These are phyloP conservation scores for Fusarium oligoseptatum DNA, from an alignment of 2,329 filamentous ascomycete genomes.

Conservation along the genomic window DNA sequence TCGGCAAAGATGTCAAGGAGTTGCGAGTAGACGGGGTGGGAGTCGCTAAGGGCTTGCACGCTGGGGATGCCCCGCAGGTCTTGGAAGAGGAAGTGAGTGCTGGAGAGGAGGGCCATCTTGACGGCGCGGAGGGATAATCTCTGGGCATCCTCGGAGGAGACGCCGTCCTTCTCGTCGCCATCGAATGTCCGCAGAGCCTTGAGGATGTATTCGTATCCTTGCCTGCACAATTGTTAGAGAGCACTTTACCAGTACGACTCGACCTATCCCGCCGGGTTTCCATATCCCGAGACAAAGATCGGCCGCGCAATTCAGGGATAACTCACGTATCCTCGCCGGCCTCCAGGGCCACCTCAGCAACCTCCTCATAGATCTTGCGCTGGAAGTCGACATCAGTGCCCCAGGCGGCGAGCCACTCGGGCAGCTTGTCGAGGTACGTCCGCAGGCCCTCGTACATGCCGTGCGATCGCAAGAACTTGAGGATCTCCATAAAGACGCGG, in stretches of 20 bases:
- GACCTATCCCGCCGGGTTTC: background rate
- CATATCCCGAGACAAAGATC: conserved; percentile 1
- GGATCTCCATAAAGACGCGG: conserved; percentile 90
- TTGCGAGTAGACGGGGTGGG: conserved; percentile 87
- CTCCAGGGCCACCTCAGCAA: conserved; percentile 84
- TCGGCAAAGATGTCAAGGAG: conserved; percentile 95
- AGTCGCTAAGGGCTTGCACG: conserved; percentile 88
- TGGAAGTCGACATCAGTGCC: conserved; percentile 84
- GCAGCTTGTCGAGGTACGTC: conserved; percentile 85
- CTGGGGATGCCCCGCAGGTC: conserved; percentile 85
- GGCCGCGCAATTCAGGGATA: conserved; percentile 3
- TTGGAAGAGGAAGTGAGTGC: conserved; percentile 77
- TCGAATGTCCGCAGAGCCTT: conserved; percentile 74
- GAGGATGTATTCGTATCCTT: conserved; percentile 76
- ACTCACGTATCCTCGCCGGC: conserved; percentile 82
- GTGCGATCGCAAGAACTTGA: conserved; percentile 83
- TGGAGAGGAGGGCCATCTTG: conserved; percentile 66
- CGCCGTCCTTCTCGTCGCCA: conserved; percentile 65
- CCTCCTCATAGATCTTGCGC: conserved; percentile 85
- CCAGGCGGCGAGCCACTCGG: conserved; percentile 87
- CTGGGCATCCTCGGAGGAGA: conserved; percentile 71
- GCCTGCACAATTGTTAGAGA: conserved; percentile 53
- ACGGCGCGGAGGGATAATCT: conserved; percentile 70
- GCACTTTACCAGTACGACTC: background rate
- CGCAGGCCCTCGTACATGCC: conserved; percentile 86